phyloP scores from a whole-genome alignment of 2,329 filamentous ascomycete genomes.

The Aspergillus bombycis region DNA sequence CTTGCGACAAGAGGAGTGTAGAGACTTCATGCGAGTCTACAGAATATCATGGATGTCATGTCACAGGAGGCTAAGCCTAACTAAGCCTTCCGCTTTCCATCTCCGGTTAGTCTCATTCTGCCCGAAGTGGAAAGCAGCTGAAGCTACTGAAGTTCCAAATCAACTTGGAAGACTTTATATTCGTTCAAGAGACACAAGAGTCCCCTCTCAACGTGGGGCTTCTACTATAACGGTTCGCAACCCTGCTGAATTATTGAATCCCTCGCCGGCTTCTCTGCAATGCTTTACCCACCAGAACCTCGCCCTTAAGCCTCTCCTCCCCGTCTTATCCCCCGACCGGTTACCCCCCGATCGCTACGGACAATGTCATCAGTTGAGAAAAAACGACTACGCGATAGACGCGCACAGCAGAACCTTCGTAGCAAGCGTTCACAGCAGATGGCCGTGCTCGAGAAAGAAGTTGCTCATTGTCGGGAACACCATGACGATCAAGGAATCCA shows the following conservation, averaged over 20 bases:
- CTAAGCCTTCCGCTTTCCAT: neutral
- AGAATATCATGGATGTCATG: too few relatives aligned
- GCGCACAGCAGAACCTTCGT: constrained; percentile 31
- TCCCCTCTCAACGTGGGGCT: neutral
- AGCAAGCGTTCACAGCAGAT: constrained; percentile 26
- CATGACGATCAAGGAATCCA: constrained; percentile 25
- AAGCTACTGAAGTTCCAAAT: neutral
- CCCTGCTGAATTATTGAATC: neutral
- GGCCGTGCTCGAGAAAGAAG: constrained; percentile 24
- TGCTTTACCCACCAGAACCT: neutral
- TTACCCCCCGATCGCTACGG: neutral
- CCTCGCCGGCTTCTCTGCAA: too few relatives aligned
- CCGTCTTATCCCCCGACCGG: neutral
- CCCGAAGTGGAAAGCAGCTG: neutral
- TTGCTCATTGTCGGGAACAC: constrained; percentile 28
- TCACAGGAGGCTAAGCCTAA: too few relatives aligned
- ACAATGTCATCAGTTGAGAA: neutral
- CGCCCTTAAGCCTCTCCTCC: neutral
- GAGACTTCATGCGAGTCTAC: too few relatives aligned
- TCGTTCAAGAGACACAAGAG: too few relatives aligned
- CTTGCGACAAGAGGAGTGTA: too few relatives aligned
- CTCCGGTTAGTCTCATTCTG: neutral
- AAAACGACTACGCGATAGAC: constrained; percentile 32
- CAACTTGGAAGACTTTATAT: too few relatives aligned
- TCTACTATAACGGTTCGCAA: neutral